phyloP scores from a whole-genome alignment of 139 green algal genomes.

The Raphidocelis subcapitata region DNA sequence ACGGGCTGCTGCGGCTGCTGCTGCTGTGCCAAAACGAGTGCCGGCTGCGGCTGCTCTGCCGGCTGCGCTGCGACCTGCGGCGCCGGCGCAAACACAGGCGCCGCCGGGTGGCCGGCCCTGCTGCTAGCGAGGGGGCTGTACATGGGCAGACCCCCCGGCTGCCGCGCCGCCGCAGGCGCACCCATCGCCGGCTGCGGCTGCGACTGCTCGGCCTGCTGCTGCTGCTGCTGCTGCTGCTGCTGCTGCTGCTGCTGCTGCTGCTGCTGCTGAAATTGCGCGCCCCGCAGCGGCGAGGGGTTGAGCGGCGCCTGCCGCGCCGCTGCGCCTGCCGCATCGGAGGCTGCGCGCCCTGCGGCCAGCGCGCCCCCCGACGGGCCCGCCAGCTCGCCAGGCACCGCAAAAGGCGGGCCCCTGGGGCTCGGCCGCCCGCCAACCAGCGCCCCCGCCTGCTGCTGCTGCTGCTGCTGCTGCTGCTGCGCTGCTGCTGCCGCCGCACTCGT shows the following conservation, averaged over 20 bases:
- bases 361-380: too few relatives aligned
- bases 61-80: conserved; percentile 2
- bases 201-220: not conserved
- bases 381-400: too few relatives aligned
- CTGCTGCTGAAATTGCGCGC: not conserved
- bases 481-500: not conserved
- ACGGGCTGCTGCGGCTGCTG: conserved; percentile 6
- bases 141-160: not conserved
- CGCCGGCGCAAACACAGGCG: conserved; percentile 6
- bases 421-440: not conserved
- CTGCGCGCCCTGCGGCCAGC: not conserved
- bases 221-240: not conserved
- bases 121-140: not conserved
- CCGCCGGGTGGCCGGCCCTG: not conserved
- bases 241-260: conserved; percentile 2
- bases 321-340: not conserved
- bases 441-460: not conserved
- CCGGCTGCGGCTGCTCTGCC: conserved; percentile 9
- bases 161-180: not conserved
- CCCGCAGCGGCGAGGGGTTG: not conserved
- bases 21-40: conserved; percentile 13
- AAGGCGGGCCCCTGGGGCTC: conserved; percentile 1
- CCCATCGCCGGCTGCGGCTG: not conserved
- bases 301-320: not conserved
- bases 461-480: not conserved